Conservation (phyloP, 768 basidiomycete genomes). For the Boletus pseudo-olivaceus region DNA sequence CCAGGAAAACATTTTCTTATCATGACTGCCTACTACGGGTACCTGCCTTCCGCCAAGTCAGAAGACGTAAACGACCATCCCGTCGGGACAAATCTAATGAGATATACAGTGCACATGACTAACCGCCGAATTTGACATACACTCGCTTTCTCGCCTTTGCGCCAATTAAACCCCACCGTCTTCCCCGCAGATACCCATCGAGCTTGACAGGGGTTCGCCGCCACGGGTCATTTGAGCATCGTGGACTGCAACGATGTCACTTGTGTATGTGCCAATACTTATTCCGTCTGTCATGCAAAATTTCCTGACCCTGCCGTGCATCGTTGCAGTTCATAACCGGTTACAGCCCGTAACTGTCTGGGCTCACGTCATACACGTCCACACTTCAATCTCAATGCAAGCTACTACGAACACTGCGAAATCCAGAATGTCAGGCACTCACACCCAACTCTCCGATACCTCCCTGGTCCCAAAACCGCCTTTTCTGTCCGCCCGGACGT, state of each 20-base stretch:
- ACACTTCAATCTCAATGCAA: neutral
- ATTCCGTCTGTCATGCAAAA: neutral
- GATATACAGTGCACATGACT: neutral
- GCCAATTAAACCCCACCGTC: neutral
- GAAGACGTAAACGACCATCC: constrained; percentile 20
- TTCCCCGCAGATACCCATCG: neutral
- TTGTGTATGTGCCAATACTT: neutral
- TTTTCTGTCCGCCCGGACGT: neutral
- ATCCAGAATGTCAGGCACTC: neutral
- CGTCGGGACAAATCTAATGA: constrained; percentile 2
- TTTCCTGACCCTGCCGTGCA: constrained; percentile 1
- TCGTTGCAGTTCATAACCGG: constrained; percentile 14
- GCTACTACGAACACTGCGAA: neutral
- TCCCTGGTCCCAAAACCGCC: neutral
- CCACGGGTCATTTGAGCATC: no score
- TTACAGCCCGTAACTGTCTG: neutral
- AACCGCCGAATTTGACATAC: neutral
- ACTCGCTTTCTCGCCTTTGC: neutral
- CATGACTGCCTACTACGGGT: neutral
- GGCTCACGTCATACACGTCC: no score
- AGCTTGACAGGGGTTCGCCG: neutral
- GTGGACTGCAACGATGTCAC: neutral
- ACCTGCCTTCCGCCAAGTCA: neutral
- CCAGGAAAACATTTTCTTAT: constrained; percentile 6
- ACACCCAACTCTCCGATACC: neutral